Conservation (phyloP, 352 stramenopile species). For the Pythium monospermum region DNA sequence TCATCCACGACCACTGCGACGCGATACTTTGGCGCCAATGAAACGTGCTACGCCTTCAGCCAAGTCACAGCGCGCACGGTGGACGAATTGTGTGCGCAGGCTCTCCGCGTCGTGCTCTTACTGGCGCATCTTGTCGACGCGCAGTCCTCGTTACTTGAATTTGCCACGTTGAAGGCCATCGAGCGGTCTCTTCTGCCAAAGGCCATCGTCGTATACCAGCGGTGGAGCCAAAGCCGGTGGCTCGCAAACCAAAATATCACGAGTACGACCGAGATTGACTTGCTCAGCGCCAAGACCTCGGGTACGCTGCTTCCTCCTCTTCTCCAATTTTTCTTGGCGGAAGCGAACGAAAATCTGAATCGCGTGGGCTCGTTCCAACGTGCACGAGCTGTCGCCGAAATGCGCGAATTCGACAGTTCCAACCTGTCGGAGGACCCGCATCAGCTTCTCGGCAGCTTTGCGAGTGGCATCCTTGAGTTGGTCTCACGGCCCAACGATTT, state of each 20-base stretch:
- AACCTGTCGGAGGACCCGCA: slow-evolving; percentile 43
- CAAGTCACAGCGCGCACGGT: slow-evolving; percentile 55
- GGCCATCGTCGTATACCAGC: slow-evolving; percentile 64
- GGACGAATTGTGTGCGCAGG: slow-evolving; percentile 57
- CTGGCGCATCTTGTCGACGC: slow-evolving; percentile 59
- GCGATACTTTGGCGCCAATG: slow-evolving; percentile 39
- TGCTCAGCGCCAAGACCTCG: slow-evolving; percentile 31
- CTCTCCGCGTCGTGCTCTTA: slow-evolving; percentile 59
- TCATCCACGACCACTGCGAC: background rate
- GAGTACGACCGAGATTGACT: slow-evolving; percentile 42
- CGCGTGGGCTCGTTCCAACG: slow-evolving; percentile 41
- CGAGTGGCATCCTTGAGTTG: slow-evolving; percentile 46
- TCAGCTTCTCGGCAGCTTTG: slow-evolving; percentile 46
- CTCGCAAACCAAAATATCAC: slow-evolving; percentile 54
- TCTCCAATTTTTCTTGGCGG: slow-evolving; percentile 58
- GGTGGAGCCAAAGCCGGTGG: slow-evolving; percentile 62
- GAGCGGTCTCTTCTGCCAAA: slow-evolving; percentile 44
- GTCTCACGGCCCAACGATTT: slow-evolving; percentile 50
- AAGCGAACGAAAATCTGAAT: slow-evolving; percentile 53
- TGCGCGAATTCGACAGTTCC: slow-evolving; percentile 30
- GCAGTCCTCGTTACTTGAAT: slow-evolving; percentile 45
- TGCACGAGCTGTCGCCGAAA: slow-evolving; percentile 37
- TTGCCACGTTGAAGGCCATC: slow-evolving; percentile 34
- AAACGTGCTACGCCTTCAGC: slow-evolving; percentile 55
- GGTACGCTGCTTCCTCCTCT: slow-evolving; percentile 48